Percentiles rank a stretch among this genome's conserved stretches.
phyloP scores from a whole-genome alignment of 495 filamentous ascomycete species.

The Aspergillus asperescens region DNA sequence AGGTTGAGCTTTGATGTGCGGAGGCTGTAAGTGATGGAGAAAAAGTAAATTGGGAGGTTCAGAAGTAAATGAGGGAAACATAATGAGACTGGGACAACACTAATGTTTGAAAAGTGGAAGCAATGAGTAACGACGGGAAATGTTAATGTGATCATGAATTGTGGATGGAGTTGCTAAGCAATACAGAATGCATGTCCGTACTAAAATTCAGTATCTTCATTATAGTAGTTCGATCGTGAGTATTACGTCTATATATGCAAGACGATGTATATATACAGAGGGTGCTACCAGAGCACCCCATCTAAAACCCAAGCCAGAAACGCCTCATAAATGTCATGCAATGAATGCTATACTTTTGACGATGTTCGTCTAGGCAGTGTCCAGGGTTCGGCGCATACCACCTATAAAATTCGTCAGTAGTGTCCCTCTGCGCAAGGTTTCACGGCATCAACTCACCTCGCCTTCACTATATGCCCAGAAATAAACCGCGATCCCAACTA shows the following conservation, averaged over 20 bases:
- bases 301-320: background rate
- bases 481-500: conserved; percentile 80
- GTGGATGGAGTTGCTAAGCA: too few species aligned
- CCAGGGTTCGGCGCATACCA: conserved; percentile 57
- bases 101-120: too few species aligned
- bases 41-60: too few species aligned
- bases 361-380: conserved; percentile 38
- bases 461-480: conserved; percentile 98
- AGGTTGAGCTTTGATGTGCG: background rate
- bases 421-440: too few species aligned
- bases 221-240: background rate
- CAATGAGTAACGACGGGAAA: too few species aligned
- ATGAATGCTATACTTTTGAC: conserved; percentile 27
- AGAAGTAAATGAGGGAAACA: too few species aligned
- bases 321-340: background rate
- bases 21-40: too few species aligned
- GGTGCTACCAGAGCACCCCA: conserved; percentile 12
- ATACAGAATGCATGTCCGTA: too few species aligned
- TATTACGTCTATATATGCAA: conserved; percentile 12
- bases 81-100: too few species aligned
- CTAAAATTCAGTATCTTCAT: too few species aligned
- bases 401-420: conserved; percentile 28
- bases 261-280: conserved; percentile 7
- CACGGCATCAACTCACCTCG: conserved; percentile 82
- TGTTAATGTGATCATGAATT: too few species aligned